These are phyloP conservation scores for Paramecium sonneborni DNA, from an alignment of 73 alveolate species.

Conservation along the genomic window DNA sequence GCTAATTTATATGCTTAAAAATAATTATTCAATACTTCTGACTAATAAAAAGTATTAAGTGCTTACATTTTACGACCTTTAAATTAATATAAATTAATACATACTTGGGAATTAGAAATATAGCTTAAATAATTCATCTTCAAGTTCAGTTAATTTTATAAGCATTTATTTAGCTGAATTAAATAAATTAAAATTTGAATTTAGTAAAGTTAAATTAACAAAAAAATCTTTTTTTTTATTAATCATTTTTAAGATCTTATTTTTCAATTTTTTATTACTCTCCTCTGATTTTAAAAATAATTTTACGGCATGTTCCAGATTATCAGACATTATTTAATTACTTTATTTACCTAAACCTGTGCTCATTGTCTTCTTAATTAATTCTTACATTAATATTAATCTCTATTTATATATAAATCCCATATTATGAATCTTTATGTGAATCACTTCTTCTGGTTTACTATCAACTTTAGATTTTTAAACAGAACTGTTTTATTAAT, in stretches of 20 bases:
- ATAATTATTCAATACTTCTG: conserved; percentile 29
- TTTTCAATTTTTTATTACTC: neutral
- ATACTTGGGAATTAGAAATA: conserved; percentile 19
- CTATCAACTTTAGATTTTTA: neutral
- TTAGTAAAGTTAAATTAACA: neutral
- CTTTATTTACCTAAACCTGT: neutral
- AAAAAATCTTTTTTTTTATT: conserved; percentile 10
- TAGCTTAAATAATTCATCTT: neutral
- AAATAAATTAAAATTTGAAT: neutral
- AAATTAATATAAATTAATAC: neutral
- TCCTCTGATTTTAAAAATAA: conserved; percentile 24
- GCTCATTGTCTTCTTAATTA: neutral
- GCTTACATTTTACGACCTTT: conserved; percentile 6
- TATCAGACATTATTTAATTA: neutral
- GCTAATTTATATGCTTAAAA: neutral
- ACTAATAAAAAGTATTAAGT: conserved; percentile 3
- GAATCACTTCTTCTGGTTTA: neutral
- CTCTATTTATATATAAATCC: neutral
- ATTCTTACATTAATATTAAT: neutral
- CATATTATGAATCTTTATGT: neutral
- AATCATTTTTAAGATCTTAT: conserved; percentile 9
- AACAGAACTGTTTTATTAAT: neutral
- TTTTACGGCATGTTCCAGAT: conserved; percentile 41
- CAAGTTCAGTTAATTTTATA: neutral
- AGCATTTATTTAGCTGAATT: neutral